These are phyloP conservation scores for Coriaria nepalensis DNA, from an alignment of 306 rosid species.

Conservation along the genomic window DNA sequence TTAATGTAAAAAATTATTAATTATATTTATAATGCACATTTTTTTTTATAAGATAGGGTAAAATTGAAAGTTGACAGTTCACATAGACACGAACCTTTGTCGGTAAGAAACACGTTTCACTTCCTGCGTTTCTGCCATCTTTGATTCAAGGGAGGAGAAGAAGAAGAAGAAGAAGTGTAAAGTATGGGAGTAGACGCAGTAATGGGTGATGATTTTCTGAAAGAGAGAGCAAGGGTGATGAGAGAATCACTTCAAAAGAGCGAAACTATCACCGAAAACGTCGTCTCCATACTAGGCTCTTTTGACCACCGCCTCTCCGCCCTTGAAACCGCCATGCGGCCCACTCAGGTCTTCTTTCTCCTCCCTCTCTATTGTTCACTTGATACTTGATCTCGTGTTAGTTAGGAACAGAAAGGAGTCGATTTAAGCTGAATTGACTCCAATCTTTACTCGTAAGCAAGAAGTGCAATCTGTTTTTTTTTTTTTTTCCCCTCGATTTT, in stretches of 20 bases:
- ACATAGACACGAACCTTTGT: no score
- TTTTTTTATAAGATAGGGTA: no score
- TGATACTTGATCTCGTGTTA: not conserved
- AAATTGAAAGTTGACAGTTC: no score
- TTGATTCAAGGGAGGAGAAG: constrained; percentile 1
- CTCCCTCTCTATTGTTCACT: constrained; percentile 5
- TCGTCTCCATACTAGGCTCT: constrained; percentile 82
- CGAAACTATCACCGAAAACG: constrained; percentile 79
- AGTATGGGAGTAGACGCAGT: constrained; percentile 40
- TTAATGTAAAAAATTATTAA: no score
- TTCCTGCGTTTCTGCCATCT: not conserved
- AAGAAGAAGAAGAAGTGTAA: not conserved
- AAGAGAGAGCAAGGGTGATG: constrained; percentile 65
- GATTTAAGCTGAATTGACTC: not conserved
- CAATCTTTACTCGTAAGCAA: constrained; percentile 1
- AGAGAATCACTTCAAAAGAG: constrained; percentile 81
- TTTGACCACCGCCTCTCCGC: constrained; percentile 97
- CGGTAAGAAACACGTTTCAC: no score
- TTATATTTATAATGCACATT: no score
- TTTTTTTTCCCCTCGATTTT: constrained; percentile 9
- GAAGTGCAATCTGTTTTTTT: not conserved
- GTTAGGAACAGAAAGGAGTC: no score
- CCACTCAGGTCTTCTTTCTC: constrained; percentile 54
- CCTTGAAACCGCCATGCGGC: constrained; percentile 98
- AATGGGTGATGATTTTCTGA: constrained; percentile 46